These are phyloP conservation scores for Lasiosphaeria ovina DNA, from an alignment of 495 filamentous ascomycete genomes.

Conservation along the genomic window DNA sequence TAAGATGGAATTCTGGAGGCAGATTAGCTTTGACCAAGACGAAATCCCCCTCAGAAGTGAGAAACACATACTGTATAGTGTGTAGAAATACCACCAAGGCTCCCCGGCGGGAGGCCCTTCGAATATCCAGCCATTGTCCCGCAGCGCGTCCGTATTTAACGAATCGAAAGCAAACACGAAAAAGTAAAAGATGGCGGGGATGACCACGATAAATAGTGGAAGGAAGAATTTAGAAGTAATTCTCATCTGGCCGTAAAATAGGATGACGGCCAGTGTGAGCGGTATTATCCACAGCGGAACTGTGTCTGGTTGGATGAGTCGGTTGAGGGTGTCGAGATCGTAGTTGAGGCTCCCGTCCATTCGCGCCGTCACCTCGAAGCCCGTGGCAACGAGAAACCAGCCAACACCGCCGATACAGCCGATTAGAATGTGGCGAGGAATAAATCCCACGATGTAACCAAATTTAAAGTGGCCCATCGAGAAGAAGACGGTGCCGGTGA, in stretches of 20 bases:
- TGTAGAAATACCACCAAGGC: slow-evolving; percentile 97
- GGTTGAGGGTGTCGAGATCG: slow-evolving; percentile 67
- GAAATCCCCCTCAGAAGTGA: slow-evolving; percentile 8
- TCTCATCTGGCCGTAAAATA: slow-evolving; percentile 70
- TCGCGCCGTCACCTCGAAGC: slow-evolving; percentile 89
- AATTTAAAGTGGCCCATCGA: slow-evolving; percentile 80
- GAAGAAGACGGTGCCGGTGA: slow-evolving; percentile 90
- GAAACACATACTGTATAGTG: slow-evolving; percentile 71
- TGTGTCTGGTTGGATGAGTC: slow-evolving; percentile 68
- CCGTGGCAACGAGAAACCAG: slow-evolving; percentile 91
- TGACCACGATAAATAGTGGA: slow-evolving; percentile 79
- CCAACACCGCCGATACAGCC: slow-evolving; percentile 97
- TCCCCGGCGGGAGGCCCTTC: slow-evolving; percentile 75
- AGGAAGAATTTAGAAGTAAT: slow-evolving; percentile 78
- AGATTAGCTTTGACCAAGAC: slow-evolving; percentile 23
- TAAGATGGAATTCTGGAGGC: slow-evolving; percentile 47
- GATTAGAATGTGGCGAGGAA: slow-evolving; percentile 92
- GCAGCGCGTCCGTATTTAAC: slow-evolving; percentile 60
- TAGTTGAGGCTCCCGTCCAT: slow-evolving; percentile 82
- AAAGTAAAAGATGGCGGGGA: slow-evolving; percentile 79
- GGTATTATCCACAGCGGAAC: slow-evolving; percentile 81
- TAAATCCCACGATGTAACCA: slow-evolving; percentile 91
- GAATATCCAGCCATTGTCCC: slow-evolving; percentile 84
- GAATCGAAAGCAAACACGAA: slow-evolving; percentile 64
- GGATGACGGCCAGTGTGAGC: slow-evolving; percentile 68